Base-by-base conservation (phyloP, 1,139 yeast genomes). In the Yamadazyma buinensis region DNA sequence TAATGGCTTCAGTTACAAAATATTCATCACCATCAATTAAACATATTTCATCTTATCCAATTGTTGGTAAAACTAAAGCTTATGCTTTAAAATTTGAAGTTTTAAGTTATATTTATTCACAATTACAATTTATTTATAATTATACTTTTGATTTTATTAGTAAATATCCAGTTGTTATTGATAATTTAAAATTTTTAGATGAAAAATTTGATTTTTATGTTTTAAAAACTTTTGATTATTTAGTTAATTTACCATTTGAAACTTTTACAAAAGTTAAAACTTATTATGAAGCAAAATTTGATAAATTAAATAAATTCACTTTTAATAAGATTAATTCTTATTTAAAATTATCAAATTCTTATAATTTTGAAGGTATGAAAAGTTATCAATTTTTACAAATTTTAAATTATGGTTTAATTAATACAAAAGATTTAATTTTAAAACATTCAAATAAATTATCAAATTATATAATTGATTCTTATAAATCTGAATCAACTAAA, bases 11-110 rank as follows among this genome's bases (percentile, higher is more conserved):
- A 23, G 12, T 12, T 21, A 9, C 11, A n/a, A 45, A 45, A 32
- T 40, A 42, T 23, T 29, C 45, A n/a, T 67, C 73, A 33, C 57
- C 60, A 45, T 46, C 69, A n/a, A 34, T 63, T 26, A 42, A 50
- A 28, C 74, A 68, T 46, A 37, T 68, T 35, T 46, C 48, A 34
- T 52, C 63, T 2, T 68, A 68, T 51, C 45, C 62, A 8, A 40
- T 54, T 15, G 58, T 67, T 26, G 43, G 56, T 32, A 39, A 49
- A 17, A 32, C 52, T 15, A 44, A 46, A 29, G 43, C 49, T 21
- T 60, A 43, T 41, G 41, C 57, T 33, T 55, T 62, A 28, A 51
- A 65, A 18, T 59, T 54, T 47, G 43, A 48, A 24, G 29, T 64
- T 18, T 25, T 64, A 17, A 49, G 49, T 20, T 29, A 34, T 20